Evolutionary conservation across 352 stramenopile genomes (phyloP).

Genomic region (Pythium dissimile): DNA sequence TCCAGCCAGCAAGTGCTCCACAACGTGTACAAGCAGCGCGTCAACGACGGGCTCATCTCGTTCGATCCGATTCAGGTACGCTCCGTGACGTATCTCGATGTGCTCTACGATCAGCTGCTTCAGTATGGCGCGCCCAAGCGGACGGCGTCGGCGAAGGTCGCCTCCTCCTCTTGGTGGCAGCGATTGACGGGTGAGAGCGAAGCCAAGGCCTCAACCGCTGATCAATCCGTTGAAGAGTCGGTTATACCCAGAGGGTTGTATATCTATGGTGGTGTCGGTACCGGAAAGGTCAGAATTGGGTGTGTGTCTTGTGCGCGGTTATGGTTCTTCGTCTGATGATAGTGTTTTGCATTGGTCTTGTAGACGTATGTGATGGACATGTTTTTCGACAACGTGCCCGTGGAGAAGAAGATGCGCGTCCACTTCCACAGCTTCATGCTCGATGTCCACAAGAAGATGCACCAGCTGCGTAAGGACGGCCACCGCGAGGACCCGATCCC

Average conservation of each 20-base stretch:
- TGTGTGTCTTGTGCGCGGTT: too few species aligned
- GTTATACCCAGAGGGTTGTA: constrained; percentile 92
- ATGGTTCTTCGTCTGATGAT: too few species aligned
- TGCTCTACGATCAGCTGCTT: constrained; percentile 51
- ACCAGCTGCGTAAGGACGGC: constrained; percentile 89
- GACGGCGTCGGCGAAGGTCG: not conserved
- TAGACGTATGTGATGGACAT: constrained; percentile 97
- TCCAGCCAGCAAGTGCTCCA: constrained; percentile 30
- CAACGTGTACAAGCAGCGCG: constrained; percentile 54
- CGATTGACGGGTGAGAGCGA: constrained; percentile 33
- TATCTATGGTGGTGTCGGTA: constrained; percentile 94
- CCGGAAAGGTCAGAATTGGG: constrained; percentile 71
- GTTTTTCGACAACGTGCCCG: constrained; percentile 88
- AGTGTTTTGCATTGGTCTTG: not conserved
- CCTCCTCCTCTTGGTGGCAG: constrained; percentile 54
- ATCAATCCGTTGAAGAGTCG: not conserved
- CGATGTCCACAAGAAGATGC: constrained; percentile 94
- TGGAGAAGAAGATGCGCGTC: constrained; percentile 83
- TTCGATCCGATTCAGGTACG: constrained; percentile 70
- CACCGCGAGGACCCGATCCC: constrained; percentile 75
- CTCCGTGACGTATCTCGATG: constrained; percentile 60
- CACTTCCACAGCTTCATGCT: constrained; percentile 99
- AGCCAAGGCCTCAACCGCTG: too few species aligned
- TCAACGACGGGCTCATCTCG: constrained; percentile 50
- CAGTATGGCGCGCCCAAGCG: constrained; percentile 41